These are phyloP conservation scores for Venturia aucupariae DNA, from an alignment of 2,329 filamentous ascomycete genomes.

Conservation along the genomic window DNA sequence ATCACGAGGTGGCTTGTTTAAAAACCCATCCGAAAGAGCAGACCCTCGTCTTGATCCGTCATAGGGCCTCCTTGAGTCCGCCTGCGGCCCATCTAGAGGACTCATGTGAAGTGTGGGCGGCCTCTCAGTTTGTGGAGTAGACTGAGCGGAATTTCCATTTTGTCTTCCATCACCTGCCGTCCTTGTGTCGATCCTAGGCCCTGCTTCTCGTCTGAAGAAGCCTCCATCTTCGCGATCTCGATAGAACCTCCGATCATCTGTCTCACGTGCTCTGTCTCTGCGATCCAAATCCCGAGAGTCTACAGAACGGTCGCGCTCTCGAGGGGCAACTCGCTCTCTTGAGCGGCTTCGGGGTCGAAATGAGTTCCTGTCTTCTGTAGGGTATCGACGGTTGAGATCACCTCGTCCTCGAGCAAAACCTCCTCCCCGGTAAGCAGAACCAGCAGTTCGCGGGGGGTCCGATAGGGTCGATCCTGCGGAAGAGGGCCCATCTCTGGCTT, in stretches of 20 bases:
- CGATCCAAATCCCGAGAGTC: constrained; percentile 30
- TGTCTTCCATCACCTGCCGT: constrained; percentile 2
- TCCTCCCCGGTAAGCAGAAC: constrained; percentile 40
- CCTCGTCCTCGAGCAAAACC: constrained; percentile 32
- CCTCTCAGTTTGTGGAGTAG: constrained; percentile 7
- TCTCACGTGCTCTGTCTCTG: constrained; percentile 19
- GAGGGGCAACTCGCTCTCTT: constrained; percentile 34
- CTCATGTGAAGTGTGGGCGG: constrained; percentile 3
- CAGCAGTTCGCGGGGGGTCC: constrained; percentile 51
- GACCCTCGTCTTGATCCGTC: constrained; percentile 26
- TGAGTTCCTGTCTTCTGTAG: constrained; percentile 44
- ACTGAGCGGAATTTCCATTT: constrained; percentile 22
- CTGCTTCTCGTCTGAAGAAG: constrained; percentile 35
- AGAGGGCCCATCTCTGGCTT: constrained; percentile 63
- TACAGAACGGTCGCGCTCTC: constrained; percentile 19
- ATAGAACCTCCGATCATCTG: constrained; percentile 8
- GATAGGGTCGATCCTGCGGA: constrained; percentile 64
- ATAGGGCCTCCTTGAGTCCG: constrained; percentile 13
- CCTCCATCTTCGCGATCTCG: constrained; percentile 29
- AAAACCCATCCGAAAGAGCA: constrained; percentile 25
- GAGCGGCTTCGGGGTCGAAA: constrained; percentile 57
- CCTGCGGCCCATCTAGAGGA: not conserved
- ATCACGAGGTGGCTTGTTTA: constrained; percentile 28
- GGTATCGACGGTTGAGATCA: constrained; percentile 44
- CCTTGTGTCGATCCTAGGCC: not conserved